Conservation (phyloP, 768 basidiomycete genomes). For the Pleurotus giganteus region DNA sequence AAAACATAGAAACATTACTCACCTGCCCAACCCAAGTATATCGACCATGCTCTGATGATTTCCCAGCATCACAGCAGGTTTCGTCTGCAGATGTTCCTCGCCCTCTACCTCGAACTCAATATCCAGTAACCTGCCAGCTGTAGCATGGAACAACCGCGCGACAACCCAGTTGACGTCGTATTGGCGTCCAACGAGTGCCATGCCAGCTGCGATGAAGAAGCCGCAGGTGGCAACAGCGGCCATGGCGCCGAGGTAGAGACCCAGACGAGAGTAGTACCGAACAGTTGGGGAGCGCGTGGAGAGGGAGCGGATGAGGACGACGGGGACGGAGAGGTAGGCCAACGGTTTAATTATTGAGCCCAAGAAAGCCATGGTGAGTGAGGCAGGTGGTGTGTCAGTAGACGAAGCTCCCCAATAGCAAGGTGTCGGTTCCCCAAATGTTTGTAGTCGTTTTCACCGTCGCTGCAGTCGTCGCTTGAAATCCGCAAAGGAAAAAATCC, state of each 20-base stretch:
- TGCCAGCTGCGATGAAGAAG: slow-evolving; percentile 60
- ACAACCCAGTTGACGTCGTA: slow-evolving; percentile 83
- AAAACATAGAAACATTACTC: slow-evolving; percentile 26
- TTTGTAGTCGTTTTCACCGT: background rate
- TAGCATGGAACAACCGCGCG: slow-evolving; percentile 77
- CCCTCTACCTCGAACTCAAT: slow-evolving; percentile 81
- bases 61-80: slow-evolving; percentile 73
- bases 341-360: slow-evolving; percentile 62
- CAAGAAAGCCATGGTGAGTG: slow-evolving; percentile 60
- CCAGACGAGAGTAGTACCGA: slow-evolving; percentile 71
- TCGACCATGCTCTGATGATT: slow-evolving; percentile 97
- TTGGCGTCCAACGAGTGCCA: slow-evolving; percentile 65
- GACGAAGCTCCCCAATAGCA: background rate
- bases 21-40: slow-evolving; percentile 80
- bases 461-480: too few relatives aligned
- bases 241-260: slow-evolving; percentile 72
- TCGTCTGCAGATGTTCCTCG: slow-evolving; percentile 70
- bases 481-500: background rate
- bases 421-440: background rate
- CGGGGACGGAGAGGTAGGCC: slow-evolving; percentile 74
- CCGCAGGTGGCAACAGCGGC: slow-evolving; percentile 72
- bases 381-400: background rate
- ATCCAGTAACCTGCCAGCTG: slow-evolving; percentile 63
- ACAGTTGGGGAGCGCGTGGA: slow-evolving; percentile 51
- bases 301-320: slow-evolving; percentile 61